Conservation (phyloP, 2,329 filamentous ascomycete species). For the Exophiala spinifera region DNA sequence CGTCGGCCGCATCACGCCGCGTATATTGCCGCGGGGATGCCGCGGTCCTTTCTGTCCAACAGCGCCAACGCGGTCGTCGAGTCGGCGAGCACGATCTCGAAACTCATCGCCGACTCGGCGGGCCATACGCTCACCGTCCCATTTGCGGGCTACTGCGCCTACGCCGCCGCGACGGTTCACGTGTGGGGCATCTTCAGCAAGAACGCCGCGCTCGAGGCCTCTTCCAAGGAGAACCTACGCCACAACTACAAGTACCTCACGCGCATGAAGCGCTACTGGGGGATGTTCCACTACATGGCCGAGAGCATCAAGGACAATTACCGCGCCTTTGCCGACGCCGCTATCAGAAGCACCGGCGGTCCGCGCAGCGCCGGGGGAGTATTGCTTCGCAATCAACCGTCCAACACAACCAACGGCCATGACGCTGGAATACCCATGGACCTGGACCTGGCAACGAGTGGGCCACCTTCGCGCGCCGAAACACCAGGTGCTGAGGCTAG, state of each 20-base stretch:
- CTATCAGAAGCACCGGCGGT: slow-evolving; percentile 30
- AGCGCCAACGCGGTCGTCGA: slow-evolving; percentile 73
- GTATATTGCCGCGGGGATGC: slow-evolving; percentile 60
- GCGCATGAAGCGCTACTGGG: slow-evolving; percentile 97
- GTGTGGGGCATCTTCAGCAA: slow-evolving; percentile 88
- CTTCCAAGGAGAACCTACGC: slow-evolving; percentile 78
- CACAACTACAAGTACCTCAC: slow-evolving; percentile 87
- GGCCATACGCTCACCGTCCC: slow-evolving; percentile 80
- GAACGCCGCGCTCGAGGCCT: slow-evolving; percentile 69
- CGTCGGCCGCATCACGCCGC: slow-evolving; percentile 41
- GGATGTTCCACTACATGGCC: slow-evolving; percentile 96
- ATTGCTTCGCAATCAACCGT: slow-evolving; percentile 9
- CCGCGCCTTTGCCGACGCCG: slow-evolving; percentile 77
- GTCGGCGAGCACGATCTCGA: slow-evolving; percentile 82
- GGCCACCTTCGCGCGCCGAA: slow-evolving; percentile 16
- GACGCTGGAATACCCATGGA: slow-evolving; percentile 15
- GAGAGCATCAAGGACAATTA: slow-evolving; percentile 91
- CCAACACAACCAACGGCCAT: background rate
- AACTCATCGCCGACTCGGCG: slow-evolving; percentile 75
- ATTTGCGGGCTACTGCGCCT: slow-evolving; percentile 92
- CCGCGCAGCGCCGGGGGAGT: background rate
- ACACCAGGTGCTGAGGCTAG: slow-evolving; percentile 10
- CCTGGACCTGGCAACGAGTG: slow-evolving; percentile 14
- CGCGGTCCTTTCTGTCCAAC: slow-evolving; percentile 72
- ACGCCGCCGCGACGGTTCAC: slow-evolving; percentile 90